Evolutionary conservation across 1,284 basidiomycete genomes (phyloP).

Genomic region (Gomphus bonarii): DNA sequence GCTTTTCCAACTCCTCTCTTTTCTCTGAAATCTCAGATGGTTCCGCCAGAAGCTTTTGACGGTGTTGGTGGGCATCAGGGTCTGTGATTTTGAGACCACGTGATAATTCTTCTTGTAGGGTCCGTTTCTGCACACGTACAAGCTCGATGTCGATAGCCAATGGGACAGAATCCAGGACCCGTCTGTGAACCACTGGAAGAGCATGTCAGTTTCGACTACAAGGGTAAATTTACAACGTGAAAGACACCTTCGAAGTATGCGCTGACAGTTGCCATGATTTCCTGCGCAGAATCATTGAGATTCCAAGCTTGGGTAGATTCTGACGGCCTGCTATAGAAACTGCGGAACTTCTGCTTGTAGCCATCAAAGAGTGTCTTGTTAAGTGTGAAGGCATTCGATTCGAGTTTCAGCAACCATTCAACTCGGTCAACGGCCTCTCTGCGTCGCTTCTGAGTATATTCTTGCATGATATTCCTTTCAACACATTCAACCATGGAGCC

Average conservation of each 20-base stretch:
- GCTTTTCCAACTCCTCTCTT: conserved; percentile 42
- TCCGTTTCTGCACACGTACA: conserved; percentile 22
- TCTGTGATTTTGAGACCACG: conserved; percentile 32
- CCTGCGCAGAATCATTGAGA: conserved; percentile 41
- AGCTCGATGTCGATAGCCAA: conserved; percentile 55
- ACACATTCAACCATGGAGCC: conserved; percentile 2
- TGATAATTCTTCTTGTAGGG: conserved; percentile 33
- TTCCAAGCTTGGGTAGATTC: conserved; percentile 22
- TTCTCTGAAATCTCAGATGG: conserved; percentile 31
- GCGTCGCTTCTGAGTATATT: conserved; percentile 35
- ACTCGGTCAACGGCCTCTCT: conserved; percentile 31
- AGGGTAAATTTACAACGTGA: background rate
- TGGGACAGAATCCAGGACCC: conserved; percentile 54
- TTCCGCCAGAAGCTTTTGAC: conserved; percentile 47
- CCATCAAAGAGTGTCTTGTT: conserved; percentile 49
- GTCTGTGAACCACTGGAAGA: conserved; percentile 52
- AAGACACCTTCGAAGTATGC: conserved; percentile 61
- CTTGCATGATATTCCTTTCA: conserved; percentile 34
- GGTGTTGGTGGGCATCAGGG: conserved; percentile 35
- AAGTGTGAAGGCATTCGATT: conserved; percentile 41
- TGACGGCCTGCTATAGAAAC: conserved; percentile 30
- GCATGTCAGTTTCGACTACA: conserved; percentile 1
- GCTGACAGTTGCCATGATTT: conserved; percentile 60
- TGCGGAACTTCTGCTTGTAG: conserved; percentile 47
- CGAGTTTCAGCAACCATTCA: conserved; percentile 42